Base-by-base conservation (phyloP, 306 rosid species). In the Hippophae gyantsensis region DNA sequence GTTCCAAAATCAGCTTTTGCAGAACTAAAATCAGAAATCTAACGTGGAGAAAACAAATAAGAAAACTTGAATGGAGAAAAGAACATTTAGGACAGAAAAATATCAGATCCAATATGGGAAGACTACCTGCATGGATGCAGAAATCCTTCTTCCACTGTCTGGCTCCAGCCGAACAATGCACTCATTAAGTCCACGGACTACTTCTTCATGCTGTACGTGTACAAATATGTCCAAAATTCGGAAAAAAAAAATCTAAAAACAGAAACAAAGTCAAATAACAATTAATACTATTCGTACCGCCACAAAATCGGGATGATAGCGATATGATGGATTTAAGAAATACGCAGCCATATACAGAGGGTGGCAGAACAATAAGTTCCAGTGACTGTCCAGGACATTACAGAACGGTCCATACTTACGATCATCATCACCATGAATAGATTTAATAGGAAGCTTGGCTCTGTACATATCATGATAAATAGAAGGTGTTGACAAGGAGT, bases 1-100 rank as follows among this genome's bases (percentile, higher is more conserved):
- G 96, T 90, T 76, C 96, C 98, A 74, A 90, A 85, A 79, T 90
- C 98, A 52, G 89, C 84, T 76, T 85, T 85, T 7, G 98, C 96
- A 58, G 83, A 78, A 68, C 51, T 81, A 75, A 87, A 90, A 67
- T 85, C 95, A 71, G 92, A 64, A 69, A 90, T 86, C 98, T 90
- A 77, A 14, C 6, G 44, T 43, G 48, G 52, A 63, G 53, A 70
- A 65, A 53, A 25, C 66, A 6, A 63, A 75, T 50, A 62, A 65
- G 44, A 50, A 38, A 40, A 41, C 12, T 27, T 56, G 53, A 27
- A 63, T 44, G 10, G 56, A 65, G 54, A 54, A 10, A 62, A 18
- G 41, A 51, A 68, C 44, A 62, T 52, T 58, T 18, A 65, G 66
- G 43, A 52, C 44, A 14, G 25, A 43, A 12, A 57, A 48, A 54